Conservation (phyloP, 2,329 filamentous ascomycete species). For the Aspergillus fijiensis region DNA sequence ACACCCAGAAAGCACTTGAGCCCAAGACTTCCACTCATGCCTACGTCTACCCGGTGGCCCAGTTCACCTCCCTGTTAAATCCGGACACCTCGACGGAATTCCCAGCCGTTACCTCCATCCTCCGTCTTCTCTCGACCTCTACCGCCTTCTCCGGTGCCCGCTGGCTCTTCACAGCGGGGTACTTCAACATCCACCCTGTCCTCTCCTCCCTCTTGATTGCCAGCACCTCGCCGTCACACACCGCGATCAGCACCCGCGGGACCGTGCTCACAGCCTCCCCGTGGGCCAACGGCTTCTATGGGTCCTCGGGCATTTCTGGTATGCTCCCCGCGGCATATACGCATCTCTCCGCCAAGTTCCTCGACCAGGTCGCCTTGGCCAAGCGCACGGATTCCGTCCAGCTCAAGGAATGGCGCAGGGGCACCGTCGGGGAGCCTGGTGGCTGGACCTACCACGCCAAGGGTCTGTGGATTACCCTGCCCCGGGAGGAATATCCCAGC, state of each 20-base stretch:
- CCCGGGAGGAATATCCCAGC: constrained; percentile 62
- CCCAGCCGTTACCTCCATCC: constrained; percentile 72
- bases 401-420: constrained; percentile 84
- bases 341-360: constrained; percentile 77
- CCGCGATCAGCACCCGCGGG: constrained; percentile 52
- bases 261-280: constrained; percentile 91
- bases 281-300: constrained; percentile 92
- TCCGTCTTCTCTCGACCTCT: constrained; percentile 65
- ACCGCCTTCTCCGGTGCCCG: constrained; percentile 63
- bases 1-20: constrained; percentile 30
- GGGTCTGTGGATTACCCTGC: constrained; percentile 79
- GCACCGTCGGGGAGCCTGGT: constrained; percentile 73
- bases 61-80: constrained; percentile 80
- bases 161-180: constrained; percentile 97
- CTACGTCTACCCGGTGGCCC: constrained; percentile 79
- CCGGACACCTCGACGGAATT: constrained; percentile 85
- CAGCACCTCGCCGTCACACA: constrained; percentile 53
- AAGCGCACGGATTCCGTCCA: constrained; percentile 60
- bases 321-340: constrained; percentile 92
- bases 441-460: constrained; percentile 99
- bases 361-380: constrained; percentile 60
- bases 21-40: constrained; percentile 57
- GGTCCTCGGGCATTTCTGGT: constrained; percentile 81
- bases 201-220: constrained; percentile 76
- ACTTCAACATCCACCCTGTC: constrained; percentile 92